Base-by-base conservation (phyloP, 2,329 filamentous ascomycete genomes). In the Dactylellina drechsleri region DNA sequence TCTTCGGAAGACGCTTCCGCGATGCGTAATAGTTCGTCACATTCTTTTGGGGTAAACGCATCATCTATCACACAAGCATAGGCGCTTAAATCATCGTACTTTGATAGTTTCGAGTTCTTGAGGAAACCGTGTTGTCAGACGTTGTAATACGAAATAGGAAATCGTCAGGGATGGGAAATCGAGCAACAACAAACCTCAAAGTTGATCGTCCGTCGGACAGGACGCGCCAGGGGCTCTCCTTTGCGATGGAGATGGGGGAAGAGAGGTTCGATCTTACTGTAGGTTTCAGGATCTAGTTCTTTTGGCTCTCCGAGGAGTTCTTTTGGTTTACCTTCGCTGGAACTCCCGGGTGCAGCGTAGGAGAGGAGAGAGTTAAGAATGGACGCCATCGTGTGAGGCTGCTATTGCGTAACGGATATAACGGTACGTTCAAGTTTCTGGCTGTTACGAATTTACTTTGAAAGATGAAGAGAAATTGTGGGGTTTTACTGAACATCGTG, bases 21-120 rank as follows among this genome's bases (percentile, higher is more conserved):
- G 1, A 78, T 77, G 5, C 62, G 47, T 26, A 79, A 65, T 5
- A 79, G 72, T 31, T 78, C 74, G 1, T 77, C 77, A 64, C 78
- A 79, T 67, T 79, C 78, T 12, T 73, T 68, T 3, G 74, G 57
- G 23, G 78, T 79, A 52, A 79, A 78, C 40, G 70, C 77, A 41
- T 79, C 73, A 15, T 79, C 78, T 12, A 79, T 76, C 47, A 79
- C 65, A n/a, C 77, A 57, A 18, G 78, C 78, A 28, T 76, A 76
- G 4, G 64, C 65, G 6, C n/a, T 40, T 13, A 75, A 20, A 26
- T 65, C 40, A 6, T 56, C 53, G 45, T 75, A 75, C 54, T 58
- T 62, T 16, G 52, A 59, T 2, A 75, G 41, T 7, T 31, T 43
- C 2, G 70, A 74, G 20, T 62, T 45, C 61, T 66, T 40, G n/a